Percentiles rank a stretch among this genome's conserved stretches.
These are phyloP conservation scores for Cafeteria roenbergensis DNA, from an alignment of 108 stramenopile species.

Conservation along the genomic window DNA sequence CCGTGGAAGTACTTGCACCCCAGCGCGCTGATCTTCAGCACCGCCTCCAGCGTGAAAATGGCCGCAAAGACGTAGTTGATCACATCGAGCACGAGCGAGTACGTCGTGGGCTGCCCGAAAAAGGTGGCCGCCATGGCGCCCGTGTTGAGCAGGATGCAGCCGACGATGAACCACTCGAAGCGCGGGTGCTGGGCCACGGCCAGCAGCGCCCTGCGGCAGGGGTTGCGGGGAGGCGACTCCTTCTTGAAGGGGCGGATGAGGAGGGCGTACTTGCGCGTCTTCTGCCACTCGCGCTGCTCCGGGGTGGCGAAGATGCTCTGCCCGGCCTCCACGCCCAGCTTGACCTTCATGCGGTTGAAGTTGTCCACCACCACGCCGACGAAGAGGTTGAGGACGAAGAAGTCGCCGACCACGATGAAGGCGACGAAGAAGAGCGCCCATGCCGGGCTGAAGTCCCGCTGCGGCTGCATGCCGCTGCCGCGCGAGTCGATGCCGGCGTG, in stretches of 20 bases:
- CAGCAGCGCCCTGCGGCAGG: conserved; percentile 16
- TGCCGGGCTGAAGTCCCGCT: conserved; percentile 27
- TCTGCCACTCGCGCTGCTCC: conserved; percentile 34
- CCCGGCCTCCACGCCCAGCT: conserved; percentile 22
- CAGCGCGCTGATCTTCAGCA: conserved; percentile 27
- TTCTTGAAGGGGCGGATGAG: too few species aligned
- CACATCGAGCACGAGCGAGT: conserved; percentile 10
- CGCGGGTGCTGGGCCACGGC: conserved; percentile 8
- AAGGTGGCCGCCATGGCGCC: conserved; percentile 31
- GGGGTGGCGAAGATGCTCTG: conserved; percentile 23
- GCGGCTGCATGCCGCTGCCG: conserved; percentile 14
- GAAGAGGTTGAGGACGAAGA: conserved; percentile 58
- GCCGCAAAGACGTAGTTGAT: conserved; percentile 29
- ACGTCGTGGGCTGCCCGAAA: conserved; percentile 15
- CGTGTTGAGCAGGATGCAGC: conserved; percentile 33
- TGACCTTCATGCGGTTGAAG: conserved; percentile 47
- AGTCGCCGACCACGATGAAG: conserved; percentile 48
- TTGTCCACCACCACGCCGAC: conserved; percentile 58
- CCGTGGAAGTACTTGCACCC: conserved; percentile 27
- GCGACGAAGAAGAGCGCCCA: conserved; percentile 35
- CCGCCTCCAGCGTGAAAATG: conserved; percentile 35
- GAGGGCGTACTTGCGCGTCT: conserved; percentile 25
- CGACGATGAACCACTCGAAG: conserved; percentile 38
- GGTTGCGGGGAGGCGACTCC: too few species aligned
- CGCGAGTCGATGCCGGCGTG: conserved; percentile 24